Evolutionary conservation across 495 filamentous ascomycete species (phyloP).

Genomic region (Penicillium crystallinum): DNA sequence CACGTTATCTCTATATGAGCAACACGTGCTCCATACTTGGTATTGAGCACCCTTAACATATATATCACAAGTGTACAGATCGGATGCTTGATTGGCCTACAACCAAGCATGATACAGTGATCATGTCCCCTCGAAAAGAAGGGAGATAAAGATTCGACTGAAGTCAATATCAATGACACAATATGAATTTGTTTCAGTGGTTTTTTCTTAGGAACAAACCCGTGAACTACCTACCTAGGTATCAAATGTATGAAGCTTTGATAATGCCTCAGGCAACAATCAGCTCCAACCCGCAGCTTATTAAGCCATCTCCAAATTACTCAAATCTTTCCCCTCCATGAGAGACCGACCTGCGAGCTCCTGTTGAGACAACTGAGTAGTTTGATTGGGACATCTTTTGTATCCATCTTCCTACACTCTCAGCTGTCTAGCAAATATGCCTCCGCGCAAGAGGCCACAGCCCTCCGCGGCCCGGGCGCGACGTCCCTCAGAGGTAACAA

Average conservation of each 20-base stretch:
- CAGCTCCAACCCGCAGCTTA: conserved; percentile 13
- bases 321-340: conserved; percentile 21
- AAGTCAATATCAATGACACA: too few species aligned
- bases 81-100: too few species aligned
- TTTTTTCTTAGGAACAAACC: too few species aligned
- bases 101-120: too few species aligned
- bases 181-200: too few species aligned
- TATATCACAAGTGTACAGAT: too few species aligned
- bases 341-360: conserved; percentile 3
- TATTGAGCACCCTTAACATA: too few species aligned
- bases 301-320: conserved; percentile 29
- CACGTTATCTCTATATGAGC: too few species aligned
- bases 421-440: conserved; percentile 18
- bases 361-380: conserved; percentile 6
- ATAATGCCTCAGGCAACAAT: conserved; percentile 17
- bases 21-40: too few species aligned
- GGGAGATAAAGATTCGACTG: too few species aligned
- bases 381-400: conserved; percentile 5
- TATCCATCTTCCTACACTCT: background rate
- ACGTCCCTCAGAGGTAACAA: conserved; percentile 28
- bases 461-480: conserved; percentile 21
- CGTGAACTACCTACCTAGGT: background rate
- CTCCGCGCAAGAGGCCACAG: conserved; percentile 29
- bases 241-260: background rate
- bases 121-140: too few species aligned